These are phyloP conservation scores for Passalora sequoiae DNA, from an alignment of 2,329 filamentous ascomycete genomes.

Conservation along the genomic window DNA sequence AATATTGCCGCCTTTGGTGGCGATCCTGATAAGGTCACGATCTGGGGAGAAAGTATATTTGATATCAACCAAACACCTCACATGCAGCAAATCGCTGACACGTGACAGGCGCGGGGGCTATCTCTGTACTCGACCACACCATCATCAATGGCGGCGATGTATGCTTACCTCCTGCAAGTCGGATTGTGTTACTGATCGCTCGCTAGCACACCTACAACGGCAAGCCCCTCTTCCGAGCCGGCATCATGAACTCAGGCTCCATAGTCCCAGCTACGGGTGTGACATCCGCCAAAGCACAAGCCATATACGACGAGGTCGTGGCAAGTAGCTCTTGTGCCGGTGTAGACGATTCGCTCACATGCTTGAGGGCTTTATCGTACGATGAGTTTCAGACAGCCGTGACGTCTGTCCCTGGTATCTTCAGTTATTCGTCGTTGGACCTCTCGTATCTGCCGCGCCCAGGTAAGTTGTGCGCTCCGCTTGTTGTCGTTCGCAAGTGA, in stretches of 20 bases:
- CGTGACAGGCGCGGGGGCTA: conserved; percentile 29
- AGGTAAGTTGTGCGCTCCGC: no score
- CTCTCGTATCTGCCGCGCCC: conserved; percentile 70
- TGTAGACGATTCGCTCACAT: conserved; percentile 5
- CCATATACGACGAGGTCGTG: conserved; percentile 17
- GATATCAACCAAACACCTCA: no score
- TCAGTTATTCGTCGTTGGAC: conserved; percentile 63
- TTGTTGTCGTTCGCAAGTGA: no score
- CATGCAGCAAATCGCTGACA: background rate
- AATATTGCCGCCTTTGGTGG: conserved; percentile 64
- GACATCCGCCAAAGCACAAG: conserved; percentile 13
- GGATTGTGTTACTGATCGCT: no score
- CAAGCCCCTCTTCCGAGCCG: conserved; percentile 67
- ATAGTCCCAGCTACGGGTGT: conserved; percentile 52
- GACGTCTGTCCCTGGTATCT: conserved; percentile 63
- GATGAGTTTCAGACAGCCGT: conserved; percentile 53
- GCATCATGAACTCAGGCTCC: conserved; percentile 71
- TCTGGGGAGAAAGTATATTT: conserved; percentile 11
- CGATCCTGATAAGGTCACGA: conserved; percentile 24
- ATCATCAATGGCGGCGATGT: conserved; percentile 62
- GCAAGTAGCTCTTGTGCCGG: conserved; percentile 6
- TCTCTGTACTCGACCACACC: conserved; percentile 17
- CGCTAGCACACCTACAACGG: conserved; percentile 71
- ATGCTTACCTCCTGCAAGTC: no score
- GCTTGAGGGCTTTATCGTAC: conserved; percentile 9